Evolutionary conservation across 2,329 filamentous ascomycete genomes (phyloP), one percentile per base, ranked within the genome.

Genomic region (Talaromyces sp.): DNA sequence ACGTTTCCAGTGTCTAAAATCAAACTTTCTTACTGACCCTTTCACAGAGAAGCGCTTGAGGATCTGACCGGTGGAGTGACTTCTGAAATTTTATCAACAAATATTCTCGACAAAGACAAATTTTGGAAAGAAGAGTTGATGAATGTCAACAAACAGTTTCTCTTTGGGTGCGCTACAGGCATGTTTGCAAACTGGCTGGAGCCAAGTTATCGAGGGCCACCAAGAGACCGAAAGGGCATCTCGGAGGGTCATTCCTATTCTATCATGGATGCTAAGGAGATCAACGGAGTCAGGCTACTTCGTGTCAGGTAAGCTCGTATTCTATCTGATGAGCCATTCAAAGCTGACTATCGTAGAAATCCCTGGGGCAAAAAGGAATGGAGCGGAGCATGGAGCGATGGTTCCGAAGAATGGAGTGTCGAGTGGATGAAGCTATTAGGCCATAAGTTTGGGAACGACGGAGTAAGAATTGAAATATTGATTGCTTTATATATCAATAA

Each of bases 111-210:
- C 69, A 88, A 88, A 61, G 87, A 96, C 56, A 83, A 85, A 24
- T 95, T 96, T 70, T 96, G 91, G 92, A 84, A 82, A 1, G 86
- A 93, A 41, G 89, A 94, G 70, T 81, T 96, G 26, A 84, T 87
- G 74, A 86, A 88, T 63, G 90, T 92, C 61, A 94, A 95, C 70
- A 77, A 91, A 58, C 87, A 91, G 56, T 95, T 94, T 67, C 71
- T 76, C 29, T 82, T 77, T 67, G 76, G 72, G 56, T 83, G 75
- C 63, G 77, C 70, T 55, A 81, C 77, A 11, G 76, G 79, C 0
- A 64, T 77, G 9, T 79, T 76, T 57, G 75, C 77, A n/a, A 75
- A 77, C 57, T 79, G 76, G 76, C 65, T 77, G 56, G 69, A 74
- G 57, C 70, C 73, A 0, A 69, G 68, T 14, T 73, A 75, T 53